Conservation (phyloP, 352 stramenopile genomes). For the Blastocystis sp. region DNA sequence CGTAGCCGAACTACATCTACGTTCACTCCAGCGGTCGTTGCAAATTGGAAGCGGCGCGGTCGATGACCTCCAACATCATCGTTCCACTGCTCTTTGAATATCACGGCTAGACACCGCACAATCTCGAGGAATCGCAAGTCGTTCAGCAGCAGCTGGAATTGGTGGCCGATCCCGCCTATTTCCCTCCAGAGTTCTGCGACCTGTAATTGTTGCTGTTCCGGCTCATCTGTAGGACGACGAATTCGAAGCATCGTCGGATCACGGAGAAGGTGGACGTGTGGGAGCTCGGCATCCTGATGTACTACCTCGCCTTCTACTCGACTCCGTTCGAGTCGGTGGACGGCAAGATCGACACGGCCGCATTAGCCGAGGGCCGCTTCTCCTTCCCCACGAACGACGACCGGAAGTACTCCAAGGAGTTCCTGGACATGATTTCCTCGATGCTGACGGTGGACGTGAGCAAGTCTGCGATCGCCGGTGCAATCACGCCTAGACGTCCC, state of each 20-base stretch:
- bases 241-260: constrained; percentile 35
- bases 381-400: constrained; percentile 3
- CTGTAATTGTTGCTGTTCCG: neutral
- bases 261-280: constrained; percentile 69
- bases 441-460: constrained; percentile 40
- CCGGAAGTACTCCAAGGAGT: constrained; percentile 46
- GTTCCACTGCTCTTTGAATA: neutral
- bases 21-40: constrained; percentile 52
- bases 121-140: constrained; percentile 39
- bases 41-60: constrained; percentile 55
- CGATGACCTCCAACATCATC: constrained; percentile 66
- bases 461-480: neutral
- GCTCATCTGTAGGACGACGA: neutral
- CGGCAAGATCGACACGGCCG: constrained; percentile 23
- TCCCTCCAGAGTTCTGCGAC: constrained; percentile 67
- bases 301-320: constrained; percentile 66
- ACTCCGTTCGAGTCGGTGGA: constrained; percentile 54
- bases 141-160: constrained; percentile 54
- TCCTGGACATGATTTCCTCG: constrained; percentile 38
- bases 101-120: constrained; percentile 31
- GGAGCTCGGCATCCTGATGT: constrained; percentile 67
- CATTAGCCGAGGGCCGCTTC: constrained; percentile 9
- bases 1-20: constrained; percentile 64
- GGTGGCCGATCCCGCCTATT: constrained; percentile 43
- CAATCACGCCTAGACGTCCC: neutral